These are phyloP conservation scores for Candida buenavistaensis DNA, from an alignment of 1,139 yeast species.

Conservation along the genomic window DNA sequence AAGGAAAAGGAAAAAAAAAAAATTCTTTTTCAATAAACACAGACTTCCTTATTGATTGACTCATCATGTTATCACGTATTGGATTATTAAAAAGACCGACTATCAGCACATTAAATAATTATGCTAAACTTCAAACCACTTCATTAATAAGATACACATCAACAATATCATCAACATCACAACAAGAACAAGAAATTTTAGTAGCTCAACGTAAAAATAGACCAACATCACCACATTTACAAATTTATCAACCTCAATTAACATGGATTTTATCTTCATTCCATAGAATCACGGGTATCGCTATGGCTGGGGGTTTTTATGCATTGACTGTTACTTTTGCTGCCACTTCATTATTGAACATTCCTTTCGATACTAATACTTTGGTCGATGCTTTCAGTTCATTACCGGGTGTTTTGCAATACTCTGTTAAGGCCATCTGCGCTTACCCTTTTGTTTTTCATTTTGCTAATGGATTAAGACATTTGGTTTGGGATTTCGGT, in stretches of 20 bases:
- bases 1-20: slow-evolving; percentile 1
- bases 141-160: slow-evolving; percentile 36
- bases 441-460: slow-evolving; percentile 90
- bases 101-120: slow-evolving; percentile 1
- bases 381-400: slow-evolving; percentile 55
- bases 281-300: slow-evolving; percentile 89
- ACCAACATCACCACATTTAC: slow-evolving; percentile 89
- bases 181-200: slow-evolving; percentile 67
- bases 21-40: neutral
- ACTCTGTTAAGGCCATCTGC: slow-evolving; percentile 64
- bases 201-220: slow-evolving; percentile 82
- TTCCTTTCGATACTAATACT: slow-evolving; percentile 62
- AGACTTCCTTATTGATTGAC: too few relatives aligned
- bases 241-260: slow-evolving; percentile 86
- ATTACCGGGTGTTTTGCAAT: slow-evolving; percentile 63
- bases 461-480: slow-evolving; percentile 84
- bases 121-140: slow-evolving; percentile 6
- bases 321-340: slow-evolving; percentile 77
- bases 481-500: slow-evolving; percentile 89
- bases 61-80: slow-evolving; percentile 17
- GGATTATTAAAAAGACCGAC: slow-evolving; percentile 16
- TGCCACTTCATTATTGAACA: slow-evolving; percentile 62
- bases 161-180: slow-evolving; percentile 61
- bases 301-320: slow-evolving; percentile 76
- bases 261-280: slow-evolving; percentile 77